A percentile compares a stretch with the other conserved stretches of the same genome.
phyloP scores from a whole-genome alignment of 495 filamentous ascomycete species.

The Monascus purpureus region DNA sequence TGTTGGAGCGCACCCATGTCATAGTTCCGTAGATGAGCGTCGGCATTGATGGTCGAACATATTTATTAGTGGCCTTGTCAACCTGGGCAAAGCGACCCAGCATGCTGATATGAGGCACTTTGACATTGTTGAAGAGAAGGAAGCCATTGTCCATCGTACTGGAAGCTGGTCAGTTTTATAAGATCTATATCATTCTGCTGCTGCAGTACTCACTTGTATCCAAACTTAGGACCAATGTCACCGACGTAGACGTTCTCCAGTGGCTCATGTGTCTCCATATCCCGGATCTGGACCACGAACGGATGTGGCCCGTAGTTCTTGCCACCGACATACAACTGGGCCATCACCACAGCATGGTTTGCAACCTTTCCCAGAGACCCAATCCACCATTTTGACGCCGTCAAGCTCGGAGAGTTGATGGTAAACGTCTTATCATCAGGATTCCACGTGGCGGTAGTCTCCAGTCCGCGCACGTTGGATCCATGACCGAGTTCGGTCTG shows the following conservation, averaged over 20 bases:
- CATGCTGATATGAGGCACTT: conserved; percentile 57
- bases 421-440: conserved; percentile 51
- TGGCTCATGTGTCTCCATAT: conserved; percentile 54
- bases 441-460: conserved; percentile 63
- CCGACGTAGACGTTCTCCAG: conserved; percentile 57
- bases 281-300: conserved; percentile 61
- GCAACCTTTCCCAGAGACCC: conserved; percentile 58
- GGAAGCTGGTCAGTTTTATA: too few relatives aligned
- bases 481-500: conserved; percentile 68
- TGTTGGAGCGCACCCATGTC: conserved; percentile 58
- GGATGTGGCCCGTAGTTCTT: conserved; percentile 59
- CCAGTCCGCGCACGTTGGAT: conserved; percentile 57
- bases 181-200: too few relatives aligned
- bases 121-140: conserved; percentile 55
- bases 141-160: conserved; percentile 68
- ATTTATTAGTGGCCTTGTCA: conserved; percentile 46
- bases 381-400: conserved; percentile 69
- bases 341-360: conserved; percentile 65
- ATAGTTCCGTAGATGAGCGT: conserved; percentile 58
- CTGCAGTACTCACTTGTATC: conserved; percentile 45
- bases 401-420: conserved; percentile 52
- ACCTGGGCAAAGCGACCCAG: conserved; percentile 49
- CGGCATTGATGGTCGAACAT: conserved; percentile 47
- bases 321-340: conserved; percentile 48
- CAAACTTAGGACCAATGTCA: conserved; percentile 64